Evolutionary conservation across 2,329 filamentous ascomycete species (phyloP).

Genomic region (Emericellopsis cladophorae): DNA sequence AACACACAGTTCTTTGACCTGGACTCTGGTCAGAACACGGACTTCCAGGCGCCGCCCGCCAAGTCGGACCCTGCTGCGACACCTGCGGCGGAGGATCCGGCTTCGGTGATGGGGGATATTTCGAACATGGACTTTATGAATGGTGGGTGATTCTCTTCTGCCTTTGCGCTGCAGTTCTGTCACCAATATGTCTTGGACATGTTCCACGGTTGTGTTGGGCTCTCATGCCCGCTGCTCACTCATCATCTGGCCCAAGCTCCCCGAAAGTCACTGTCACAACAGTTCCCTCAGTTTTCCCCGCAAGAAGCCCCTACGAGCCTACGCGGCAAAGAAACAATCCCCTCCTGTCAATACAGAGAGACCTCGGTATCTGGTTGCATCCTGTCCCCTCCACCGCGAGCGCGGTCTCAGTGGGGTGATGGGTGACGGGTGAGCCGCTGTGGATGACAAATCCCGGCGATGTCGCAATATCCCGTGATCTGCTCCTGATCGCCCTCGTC

Average conservation of each 20-base stretch:
- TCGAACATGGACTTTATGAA: constrained; percentile 34
- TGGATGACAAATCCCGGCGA: constrained; percentile 33
- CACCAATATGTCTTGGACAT: too few relatives aligned
- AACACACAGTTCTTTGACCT: constrained; percentile 76
- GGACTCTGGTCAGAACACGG: constrained; percentile 50
- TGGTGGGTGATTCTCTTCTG: constrained; percentile 24
- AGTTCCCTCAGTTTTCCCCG: too few relatives aligned
- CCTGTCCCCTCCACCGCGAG: neutral
- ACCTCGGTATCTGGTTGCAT: too few relatives aligned
- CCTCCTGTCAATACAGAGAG: too few relatives aligned
- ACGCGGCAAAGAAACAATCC: too few relatives aligned
- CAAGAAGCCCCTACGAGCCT: too few relatives aligned
- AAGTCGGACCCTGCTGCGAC: constrained; percentile 25
- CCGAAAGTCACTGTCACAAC: too few relatives aligned
- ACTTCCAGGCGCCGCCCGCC: constrained; percentile 34
- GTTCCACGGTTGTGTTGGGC: too few relatives aligned
- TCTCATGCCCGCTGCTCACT: too few relatives aligned
- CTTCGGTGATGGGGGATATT: constrained; percentile 32
- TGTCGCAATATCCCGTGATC: constrained; percentile 53
- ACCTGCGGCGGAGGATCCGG: constrained; percentile 23
- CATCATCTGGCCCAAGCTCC: too few relatives aligned
- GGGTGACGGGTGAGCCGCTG: constrained; percentile 5
- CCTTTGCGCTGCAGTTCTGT: too few relatives aligned
- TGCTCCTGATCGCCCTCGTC: constrained; percentile 7
- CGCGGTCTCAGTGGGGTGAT: constrained; percentile 4